phyloP scores from a whole-genome alignment of 2,329 filamentous ascomycete genomes.

The Fusarium pininemorale region DNA sequence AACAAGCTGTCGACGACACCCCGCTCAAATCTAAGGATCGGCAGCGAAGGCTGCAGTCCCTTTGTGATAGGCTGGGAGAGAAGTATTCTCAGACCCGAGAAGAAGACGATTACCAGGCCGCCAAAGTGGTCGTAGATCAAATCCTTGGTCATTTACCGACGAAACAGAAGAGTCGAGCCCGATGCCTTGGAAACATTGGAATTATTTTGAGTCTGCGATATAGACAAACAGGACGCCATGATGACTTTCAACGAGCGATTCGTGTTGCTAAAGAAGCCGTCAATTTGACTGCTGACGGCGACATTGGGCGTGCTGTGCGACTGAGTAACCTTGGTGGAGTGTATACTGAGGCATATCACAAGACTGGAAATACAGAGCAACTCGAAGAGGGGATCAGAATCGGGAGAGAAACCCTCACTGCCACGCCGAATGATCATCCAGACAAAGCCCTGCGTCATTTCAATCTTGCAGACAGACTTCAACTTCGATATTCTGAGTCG shows the following conservation, averaged over 20 bases:
- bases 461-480: not conserved
- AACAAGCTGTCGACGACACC: not conserved
- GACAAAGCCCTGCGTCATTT: not conserved
- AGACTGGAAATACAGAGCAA: not conserved
- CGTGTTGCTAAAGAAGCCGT: not conserved
- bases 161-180: not conserved
- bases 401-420: not conserved
- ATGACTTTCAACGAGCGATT: not conserved
- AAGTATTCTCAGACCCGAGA: not conserved
- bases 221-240: not conserved
- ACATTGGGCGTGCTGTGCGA: not conserved
- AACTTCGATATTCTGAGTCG: not conserved
- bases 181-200: not conserved
- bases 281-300: not conserved
- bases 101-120: not conserved
- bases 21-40: not conserved
- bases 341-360: not conserved
- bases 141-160: not conserved
- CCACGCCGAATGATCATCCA: not conserved
- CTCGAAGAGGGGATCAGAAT: not conserved
- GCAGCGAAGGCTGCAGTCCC: not conserved
- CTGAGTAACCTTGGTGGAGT: not conserved
- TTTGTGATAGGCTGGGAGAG: not conserved
- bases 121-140: not conserved
- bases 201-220: not conserved